These are phyloP conservation scores for Arabidopsis lyrata DNA, from an alignment of 441 rosid species.

Conservation along the genomic window DNA sequence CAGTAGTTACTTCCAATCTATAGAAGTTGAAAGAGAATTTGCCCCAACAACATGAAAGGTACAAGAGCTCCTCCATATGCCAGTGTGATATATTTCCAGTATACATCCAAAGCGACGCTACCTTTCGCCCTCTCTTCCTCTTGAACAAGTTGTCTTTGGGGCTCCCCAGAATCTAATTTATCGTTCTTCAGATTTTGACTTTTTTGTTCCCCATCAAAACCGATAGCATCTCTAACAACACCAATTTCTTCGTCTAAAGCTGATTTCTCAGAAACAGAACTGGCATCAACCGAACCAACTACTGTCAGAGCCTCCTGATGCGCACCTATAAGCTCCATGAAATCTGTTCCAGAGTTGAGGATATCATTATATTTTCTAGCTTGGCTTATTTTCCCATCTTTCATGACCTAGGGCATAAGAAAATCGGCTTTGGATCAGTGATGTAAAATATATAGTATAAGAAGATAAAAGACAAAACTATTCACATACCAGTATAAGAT, in stretches of 20 bases:
- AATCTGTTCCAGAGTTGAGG: conserved; percentile 73
- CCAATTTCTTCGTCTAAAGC: conserved; percentile 39
- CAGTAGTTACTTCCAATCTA: conserved; percentile 93
- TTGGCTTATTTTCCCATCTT: conserved; percentile 83
- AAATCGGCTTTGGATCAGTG: no score
- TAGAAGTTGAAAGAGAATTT: conserved; percentile 67
- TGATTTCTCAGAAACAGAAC: conserved; percentile 44
- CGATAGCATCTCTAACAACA: conserved; percentile 34
- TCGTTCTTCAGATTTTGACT: conserved; percentile 47
- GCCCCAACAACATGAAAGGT: conserved; percentile 74
- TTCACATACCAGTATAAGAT: conserved; percentile 52
- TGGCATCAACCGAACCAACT: conserved; percentile 54
- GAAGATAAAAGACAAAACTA: neutral
- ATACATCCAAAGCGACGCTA: conserved; percentile 68
- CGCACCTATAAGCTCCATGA: conserved; percentile 89
- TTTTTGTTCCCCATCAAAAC: conserved; percentile 47
- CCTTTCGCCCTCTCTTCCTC: conserved; percentile 99
- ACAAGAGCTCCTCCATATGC: conserved; percentile 90
- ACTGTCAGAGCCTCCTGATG: conserved; percentile 73
- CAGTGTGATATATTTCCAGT: conserved; percentile 78
- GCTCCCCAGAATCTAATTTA: conserved; percentile 50
- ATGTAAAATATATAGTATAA: neutral
- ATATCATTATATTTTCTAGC: conserved; percentile 85
- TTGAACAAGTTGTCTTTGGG: conserved; percentile 76
- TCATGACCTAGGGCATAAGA: conserved; percentile 69